Base-by-base conservation (phyloP, 148 eudicot genomes). In the Cornus kousa region DNA sequence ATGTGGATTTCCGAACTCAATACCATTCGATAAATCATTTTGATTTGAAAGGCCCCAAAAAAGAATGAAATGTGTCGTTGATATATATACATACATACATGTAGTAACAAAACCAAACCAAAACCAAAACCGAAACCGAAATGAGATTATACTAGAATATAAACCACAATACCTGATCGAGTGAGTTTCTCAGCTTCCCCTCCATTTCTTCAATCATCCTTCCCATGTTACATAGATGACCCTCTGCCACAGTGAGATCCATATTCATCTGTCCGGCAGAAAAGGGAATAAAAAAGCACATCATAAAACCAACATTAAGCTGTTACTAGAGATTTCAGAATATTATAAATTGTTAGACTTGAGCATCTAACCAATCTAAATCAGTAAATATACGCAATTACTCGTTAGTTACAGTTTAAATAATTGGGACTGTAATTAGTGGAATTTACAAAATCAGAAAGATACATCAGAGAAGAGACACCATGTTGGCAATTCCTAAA, bases 161-260 rank as follows among this genome's bases (percentile, higher is more conserved):
- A 48, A 10, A 53, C 22, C n/a, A 11, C 68, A 8, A 55, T 91
- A 96, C 99, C 98, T 96, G 99, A 79, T 96, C 99, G 69, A 96
- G 76, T 2, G 97, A 94, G 82, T 96, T 89, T 77, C 98, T 89
- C 83, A 96, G 82, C 85, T 92, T 96, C 81, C 98, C 90, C 85
- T 96, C 99, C 91, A 96, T 79, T 79, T 96, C 99, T 86, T 96
- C 99, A 28, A 96, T 93, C 99, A 96, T 96, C 85, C 77, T 93
- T 88, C 99, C 99, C 99, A 96, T 96, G 88, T 93, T 96, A 81
- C 95, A 92, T 46, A 96, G 90, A 82, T 96, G 99, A 75, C 97
- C 98, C 75, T 96, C 99, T 55, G 91, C 90, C 32, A 93, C 89
- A 14, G 92, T 84, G 77, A 93, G 91, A 72, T 96, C 87, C 95